Base-by-base conservation (phyloP, 2,329 filamentous ascomycete species). In the Ramularia endophylla region DNA sequence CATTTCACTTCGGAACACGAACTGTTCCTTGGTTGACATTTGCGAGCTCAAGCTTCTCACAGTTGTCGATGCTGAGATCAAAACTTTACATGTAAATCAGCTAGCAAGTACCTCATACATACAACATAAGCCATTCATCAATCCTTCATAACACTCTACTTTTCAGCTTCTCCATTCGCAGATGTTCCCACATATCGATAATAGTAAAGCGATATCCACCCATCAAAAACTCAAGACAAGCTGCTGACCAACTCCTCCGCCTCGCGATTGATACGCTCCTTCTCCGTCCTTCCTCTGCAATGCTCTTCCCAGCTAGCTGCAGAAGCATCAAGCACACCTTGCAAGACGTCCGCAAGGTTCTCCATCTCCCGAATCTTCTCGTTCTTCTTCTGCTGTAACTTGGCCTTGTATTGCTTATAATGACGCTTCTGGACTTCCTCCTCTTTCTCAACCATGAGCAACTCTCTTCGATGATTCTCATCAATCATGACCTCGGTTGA, bases 401-500 rank as follows among this genome's bases (percentile, higher is more conserved):
- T 48, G 16, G 48, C 41, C 25, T 57, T 49, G 22, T 57, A 45
- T 11, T 46, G 34, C 27, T 59, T 50, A 36, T 68, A 64, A 12
- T 65, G 60, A 18, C 59, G 52, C 19, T 62, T 53, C 19, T 73
- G 70, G 5, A 56, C 57, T 37, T 63, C 44, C 34, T 67, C 59
- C 13, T 74, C 55, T 15, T 65, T 54, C 25, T 68, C 56, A 7
- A 76, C 52, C 15, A 74, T 49, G n/a, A 55, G 59, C 45, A 65
- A 47, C 31, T 67, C 70, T 36, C 70, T 67, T 20, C 61, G 54
- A 27, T 59, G 61, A 48, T 70, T 76, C 17, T 63, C 64, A 6
- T 65, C 59, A 3, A 72, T 52, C 18, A 73, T 65, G 19, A 68
- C 61, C 3, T 54, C 56, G 18, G 73, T 61, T 1, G 65, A 66